Evolutionary conservation across 2,329 filamentous ascomycete genomes (phyloP), one percentile per base, ranked within the genome.

Genomic region (Nemania sp.): DNA sequence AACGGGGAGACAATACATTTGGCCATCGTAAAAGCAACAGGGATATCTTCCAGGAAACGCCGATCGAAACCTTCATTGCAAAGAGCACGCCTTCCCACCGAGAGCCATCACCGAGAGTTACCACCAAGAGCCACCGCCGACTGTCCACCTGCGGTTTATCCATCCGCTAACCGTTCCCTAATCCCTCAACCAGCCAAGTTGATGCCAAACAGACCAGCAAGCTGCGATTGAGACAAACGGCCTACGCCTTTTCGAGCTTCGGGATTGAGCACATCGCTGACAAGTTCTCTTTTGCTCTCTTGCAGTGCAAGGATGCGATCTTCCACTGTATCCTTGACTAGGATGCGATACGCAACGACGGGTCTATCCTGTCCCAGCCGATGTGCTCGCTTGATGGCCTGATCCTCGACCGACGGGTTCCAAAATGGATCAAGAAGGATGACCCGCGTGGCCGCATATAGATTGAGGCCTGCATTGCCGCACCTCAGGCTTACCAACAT

Each of bases 351-450:
- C 2, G 91, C 83, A 40, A 79, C 76, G 2, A 91, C 88, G 4
- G 80, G 73, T 3, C 79, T 77, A 45, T 72, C 72, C 71, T 91
- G 88, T 1, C 87, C 88, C 61, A 91, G 85, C n/a, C 88, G 83
- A 68, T 91, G 85, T n/a, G 87, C 86, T 20, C 88, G 85, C 68
- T 90, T 88, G 55, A 90, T 84, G 5, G 88, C 88, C 69, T 91
- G 88, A 62, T 89, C 86, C 68, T 91, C 88, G 34, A 90, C 82
- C 64, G 83, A 90, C 0, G 88, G 88, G 56, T 91, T 91, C 86
- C 86, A 90, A 72, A 90, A 90, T 0, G 88, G 88, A 66, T 91
- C 88, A 33, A 90, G 79, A 51, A 91, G 83, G 64, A 91, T 86
- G 55, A 91, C 86, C 58, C 88, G 84, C 1, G 81, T 86, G 1